Evolutionary conservation across 1,284 basidiomycete species (phyloP).

Genomic region (Austroboletus novae-zelandiae): DNA sequence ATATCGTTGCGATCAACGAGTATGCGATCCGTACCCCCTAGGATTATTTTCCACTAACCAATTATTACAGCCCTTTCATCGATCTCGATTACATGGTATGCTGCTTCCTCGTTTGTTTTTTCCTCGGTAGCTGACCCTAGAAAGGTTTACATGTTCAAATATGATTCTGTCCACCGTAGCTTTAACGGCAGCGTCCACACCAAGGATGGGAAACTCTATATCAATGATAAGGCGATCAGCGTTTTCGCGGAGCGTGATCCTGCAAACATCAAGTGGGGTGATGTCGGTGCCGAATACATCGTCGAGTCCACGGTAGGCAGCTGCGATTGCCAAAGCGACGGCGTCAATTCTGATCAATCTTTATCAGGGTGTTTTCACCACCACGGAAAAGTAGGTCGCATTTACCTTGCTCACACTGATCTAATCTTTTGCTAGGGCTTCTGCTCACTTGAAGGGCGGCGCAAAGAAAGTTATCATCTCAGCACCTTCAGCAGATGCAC

Average conservation of each 20-base stretch:
- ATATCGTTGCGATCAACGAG: conserved; percentile 91
- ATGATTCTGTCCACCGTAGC: conserved; percentile 95
- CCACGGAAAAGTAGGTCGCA: conserved; percentile 69
- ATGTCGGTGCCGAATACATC: conserved; percentile 86
- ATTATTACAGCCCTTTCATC: conserved; percentile 22
- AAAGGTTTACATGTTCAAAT: conserved; percentile 99
- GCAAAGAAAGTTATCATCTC: conserved; percentile 99
- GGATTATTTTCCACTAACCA: not conserved
- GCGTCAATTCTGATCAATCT: conserved; percentile 11
- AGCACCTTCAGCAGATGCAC: conserved; percentile 96
- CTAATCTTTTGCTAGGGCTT: conserved; percentile 57
- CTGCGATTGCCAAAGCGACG: not conserved
- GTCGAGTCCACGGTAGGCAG: conserved; percentile 87
- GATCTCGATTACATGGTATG: conserved; percentile 89
- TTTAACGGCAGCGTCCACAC: conserved; percentile 86
- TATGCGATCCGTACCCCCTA: conserved; percentile 39
- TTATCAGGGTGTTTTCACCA: conserved; percentile 94
- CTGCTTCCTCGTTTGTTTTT: too few species aligned
- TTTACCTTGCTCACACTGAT: not conserved
- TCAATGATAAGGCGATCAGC: conserved; percentile 79
- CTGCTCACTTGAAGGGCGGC: conserved; percentile 95
- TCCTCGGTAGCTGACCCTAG: conserved; percentile 2
- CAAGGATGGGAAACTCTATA: conserved; percentile 88
- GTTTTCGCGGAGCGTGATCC: conserved; percentile 92
- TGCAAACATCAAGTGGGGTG: conserved; percentile 81